These are phyloP conservation scores for Globisporangium spinosum DNA, from an alignment of 352 stramenopile species.

Conservation along the genomic window DNA sequence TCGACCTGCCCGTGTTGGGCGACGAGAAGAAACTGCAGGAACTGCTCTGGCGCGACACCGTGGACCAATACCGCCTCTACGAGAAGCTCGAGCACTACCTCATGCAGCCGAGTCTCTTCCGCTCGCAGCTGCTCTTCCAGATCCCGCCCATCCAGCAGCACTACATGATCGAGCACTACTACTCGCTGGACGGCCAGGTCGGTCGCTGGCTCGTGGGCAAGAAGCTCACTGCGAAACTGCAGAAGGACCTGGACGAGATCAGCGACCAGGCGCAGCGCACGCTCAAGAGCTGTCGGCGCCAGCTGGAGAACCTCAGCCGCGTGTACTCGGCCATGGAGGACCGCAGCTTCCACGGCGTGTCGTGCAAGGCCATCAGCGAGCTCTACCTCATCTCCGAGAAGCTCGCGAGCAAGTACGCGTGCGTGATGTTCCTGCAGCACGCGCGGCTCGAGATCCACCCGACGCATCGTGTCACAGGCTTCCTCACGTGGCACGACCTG, in stretches of 20 bases:
- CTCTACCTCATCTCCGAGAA: slow-evolving; percentile 67
- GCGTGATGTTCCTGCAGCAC: slow-evolving; percentile 77
- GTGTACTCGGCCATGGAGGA: slow-evolving; percentile 74
- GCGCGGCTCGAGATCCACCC: slow-evolving; percentile 75
- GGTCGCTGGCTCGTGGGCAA: slow-evolving; percentile 74
- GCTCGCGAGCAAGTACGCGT: slow-evolving; percentile 74
- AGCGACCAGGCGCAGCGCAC: slow-evolving; percentile 60
- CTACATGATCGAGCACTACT: slow-evolving; percentile 83
- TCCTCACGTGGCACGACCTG: slow-evolving; percentile 65
- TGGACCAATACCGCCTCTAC: slow-evolving; percentile 83
- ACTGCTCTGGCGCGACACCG: slow-evolving; percentile 71
- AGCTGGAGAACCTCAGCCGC: slow-evolving; percentile 78
- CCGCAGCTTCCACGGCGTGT: slow-evolving; percentile 70
- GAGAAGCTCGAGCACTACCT: slow-evolving; percentile 84
- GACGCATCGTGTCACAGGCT: slow-evolving; percentile 43
- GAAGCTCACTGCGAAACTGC: slow-evolving; percentile 75
- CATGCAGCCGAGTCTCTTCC: slow-evolving; percentile 72
- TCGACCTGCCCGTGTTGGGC: slow-evolving; percentile 45
- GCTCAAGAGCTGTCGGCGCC: slow-evolving; percentile 68
- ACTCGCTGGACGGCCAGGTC: slow-evolving; percentile 64
- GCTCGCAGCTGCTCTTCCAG: slow-evolving; percentile 79
- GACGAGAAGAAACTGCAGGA: slow-evolving; percentile 56
- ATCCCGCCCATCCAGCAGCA: slow-evolving; percentile 72
- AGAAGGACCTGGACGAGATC: slow-evolving; percentile 87
- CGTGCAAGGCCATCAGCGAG: slow-evolving; percentile 43